Evolutionary conservation across 2,329 filamentous ascomycete genomes (phyloP).

Genomic region (Huntiella decipiens): DNA sequence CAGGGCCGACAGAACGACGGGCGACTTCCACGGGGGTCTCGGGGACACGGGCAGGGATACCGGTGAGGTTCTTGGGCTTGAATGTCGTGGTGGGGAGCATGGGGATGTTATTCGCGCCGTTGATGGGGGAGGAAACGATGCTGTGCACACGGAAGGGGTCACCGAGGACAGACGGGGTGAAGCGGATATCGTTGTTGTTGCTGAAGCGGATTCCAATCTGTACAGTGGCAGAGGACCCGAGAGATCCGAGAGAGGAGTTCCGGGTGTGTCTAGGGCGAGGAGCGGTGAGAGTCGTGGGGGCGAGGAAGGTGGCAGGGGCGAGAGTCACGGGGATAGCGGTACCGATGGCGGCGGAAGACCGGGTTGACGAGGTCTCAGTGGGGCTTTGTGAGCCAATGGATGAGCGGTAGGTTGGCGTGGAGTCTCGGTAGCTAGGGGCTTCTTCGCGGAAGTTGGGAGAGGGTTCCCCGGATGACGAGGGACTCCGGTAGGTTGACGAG

Average conservation of each 20-base stretch:
- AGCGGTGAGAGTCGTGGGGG: not conserved
- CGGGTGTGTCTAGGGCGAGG: conserved; percentile 28
- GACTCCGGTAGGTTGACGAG: conserved; percentile 3
- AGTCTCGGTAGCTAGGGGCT: not conserved
- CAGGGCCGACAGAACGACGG: not conserved
- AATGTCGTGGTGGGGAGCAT: not conserved
- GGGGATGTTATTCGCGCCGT: not conserved
- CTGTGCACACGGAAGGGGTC: conserved; percentile 22
- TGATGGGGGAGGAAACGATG: conserved; percentile 16
- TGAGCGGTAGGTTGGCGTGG: no score
- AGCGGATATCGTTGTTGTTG: conserved; percentile 31
- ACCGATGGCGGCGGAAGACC: not conserved
- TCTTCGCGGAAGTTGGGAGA: not conserved
- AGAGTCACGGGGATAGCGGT: not conserved
- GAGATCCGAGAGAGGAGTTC: conserved; percentile 30
- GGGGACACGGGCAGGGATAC: not conserved
- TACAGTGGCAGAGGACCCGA: conserved; percentile 47
- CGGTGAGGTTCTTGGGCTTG: conserved; percentile 17
- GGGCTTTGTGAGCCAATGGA: not conserved
- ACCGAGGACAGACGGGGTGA: conserved; percentile 17
- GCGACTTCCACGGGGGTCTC: conserved; percentile 12
- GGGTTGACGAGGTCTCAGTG: not conserved
- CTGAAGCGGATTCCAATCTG: conserved; percentile 54
- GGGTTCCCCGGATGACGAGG: not conserved
- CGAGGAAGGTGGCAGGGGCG: not conserved